phyloP scores from a whole-genome alignment of 345 rosid species.

The Hypericum androsaemum region DNA sequence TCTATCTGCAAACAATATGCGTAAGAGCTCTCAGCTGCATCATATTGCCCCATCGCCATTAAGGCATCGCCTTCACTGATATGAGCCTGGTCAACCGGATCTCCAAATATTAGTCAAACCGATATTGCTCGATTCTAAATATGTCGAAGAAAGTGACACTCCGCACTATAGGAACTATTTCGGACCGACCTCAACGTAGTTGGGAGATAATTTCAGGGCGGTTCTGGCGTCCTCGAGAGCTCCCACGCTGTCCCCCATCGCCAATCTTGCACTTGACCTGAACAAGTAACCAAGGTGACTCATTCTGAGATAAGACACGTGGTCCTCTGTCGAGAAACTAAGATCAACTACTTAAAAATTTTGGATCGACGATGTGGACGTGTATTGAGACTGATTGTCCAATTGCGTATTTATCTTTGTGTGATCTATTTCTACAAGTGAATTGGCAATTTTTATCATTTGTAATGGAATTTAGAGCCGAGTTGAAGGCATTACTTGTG shows the following conservation, averaged over 20 bases:
- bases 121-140: neutral
- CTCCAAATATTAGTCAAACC: neutral
- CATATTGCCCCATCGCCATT: constrained; percentile 49
- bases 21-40: constrained; percentile 62
- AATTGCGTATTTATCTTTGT: too few species aligned
- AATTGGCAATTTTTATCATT: too few species aligned
- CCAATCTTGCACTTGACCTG: constrained; percentile 60
- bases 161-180: neutral
- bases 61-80: constrained; percentile 76
- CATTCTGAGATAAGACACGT: neutral
- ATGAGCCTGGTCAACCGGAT: constrained; percentile 35
- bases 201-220: constrained; percentile 44
- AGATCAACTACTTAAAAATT: neutral
- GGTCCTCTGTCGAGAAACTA: neutral
- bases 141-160: neutral
- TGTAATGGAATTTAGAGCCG: too few species aligned
- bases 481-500: too few species aligned
- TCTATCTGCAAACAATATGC: constrained; percentile 47
- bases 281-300: constrained; percentile 3
- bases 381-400: too few species aligned
- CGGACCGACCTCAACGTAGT: constrained; percentile 43
- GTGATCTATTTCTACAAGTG: too few species aligned
- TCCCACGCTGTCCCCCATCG: constrained; percentile 40
- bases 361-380: too few species aligned
- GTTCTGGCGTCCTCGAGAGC: constrained; percentile 71